These are phyloP conservation scores for Solanum pinnatisectum DNA, from an alignment of 257 asterid genomes.

Conservation along the genomic window DNA sequence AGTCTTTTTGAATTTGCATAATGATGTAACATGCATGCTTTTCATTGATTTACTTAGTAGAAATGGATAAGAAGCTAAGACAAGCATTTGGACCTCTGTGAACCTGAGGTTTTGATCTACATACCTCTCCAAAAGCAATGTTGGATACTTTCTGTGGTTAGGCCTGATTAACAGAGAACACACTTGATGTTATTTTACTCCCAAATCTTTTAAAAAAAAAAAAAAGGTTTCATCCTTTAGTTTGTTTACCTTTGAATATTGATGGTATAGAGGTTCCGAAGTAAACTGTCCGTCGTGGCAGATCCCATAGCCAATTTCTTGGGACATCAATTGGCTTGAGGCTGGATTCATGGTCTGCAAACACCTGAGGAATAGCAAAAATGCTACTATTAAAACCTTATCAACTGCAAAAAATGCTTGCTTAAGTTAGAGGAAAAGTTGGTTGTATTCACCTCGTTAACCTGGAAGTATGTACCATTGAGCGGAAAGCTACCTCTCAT, in stretches of 20 bases:
- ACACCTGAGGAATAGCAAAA: conserved; percentile 44
- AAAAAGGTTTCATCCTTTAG: neutral
- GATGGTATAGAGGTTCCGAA: conserved; percentile 94
- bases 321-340: conserved; percentile 74
- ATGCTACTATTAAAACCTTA: conserved; percentile 3
- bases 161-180: conserved; percentile 42
- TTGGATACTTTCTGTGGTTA: conserved; percentile 71
- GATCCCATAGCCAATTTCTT: conserved; percentile 83
- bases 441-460: conserved; percentile 63
- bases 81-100: neutral
- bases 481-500: conserved; percentile 99
- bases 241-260: conserved; percentile 70
- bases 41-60: neutral
- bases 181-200: neutral
- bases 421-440: neutral
- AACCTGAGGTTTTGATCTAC: conserved; percentile 1
- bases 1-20: neutral
- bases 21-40: neutral
- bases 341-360: conserved; percentile 93
- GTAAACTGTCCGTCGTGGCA: conserved; percentile 78
- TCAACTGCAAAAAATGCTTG: neutral
- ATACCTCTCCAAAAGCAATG: conserved; percentile 97
- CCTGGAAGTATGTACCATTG: conserved; percentile 97
- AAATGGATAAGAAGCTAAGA: neutral
- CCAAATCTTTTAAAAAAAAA: neutral